Evolutionary conservation across 2,329 filamentous ascomycete genomes (phyloP), one percentile per base, ranked within the genome.

Genomic region (Penicillium sp.): DNA sequence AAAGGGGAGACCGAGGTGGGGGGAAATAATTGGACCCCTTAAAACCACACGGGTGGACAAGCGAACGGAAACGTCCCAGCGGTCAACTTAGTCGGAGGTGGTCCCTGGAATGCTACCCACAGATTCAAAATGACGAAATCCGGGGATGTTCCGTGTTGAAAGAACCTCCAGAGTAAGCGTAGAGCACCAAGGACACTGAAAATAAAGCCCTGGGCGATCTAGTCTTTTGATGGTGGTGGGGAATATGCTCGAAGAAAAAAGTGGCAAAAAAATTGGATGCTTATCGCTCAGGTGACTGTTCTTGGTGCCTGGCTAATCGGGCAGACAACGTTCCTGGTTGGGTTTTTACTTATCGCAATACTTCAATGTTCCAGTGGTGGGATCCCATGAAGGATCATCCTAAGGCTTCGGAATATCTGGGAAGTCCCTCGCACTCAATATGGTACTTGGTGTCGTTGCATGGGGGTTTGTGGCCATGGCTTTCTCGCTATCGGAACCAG

Each of bases 201-300:
- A 35, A 50, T 14, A 34, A 31, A 40, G 24, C 37, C 18, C 31
- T n/a, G 6, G 26, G 32, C 43, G 29, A 45, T n/a, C 29, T 43
- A 22, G 3, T n/a, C 20, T 51, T 51, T 34, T 35, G 43, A 46
- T 44, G 20, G 48, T 42, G 49, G n/a, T n/a, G 53, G 42, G 38
- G 22, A 38, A 42, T 22, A 45, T 37, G 8, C 24, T 35, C n/a
- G 18, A 34, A 53, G 24, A 49, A 59, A 50, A 61, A 60, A 45
- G 59, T 63, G 62, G 61, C 61, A 54, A 61, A 61, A 58, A 49
- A 34, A 46, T 20, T 45, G 57, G 38, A 35, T 50, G 55, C 59
- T 61, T 64, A 65, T 65, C 60, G 61, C 58, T 65, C 62, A 65
- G 61, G 62, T 62, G 62, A 64, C 56, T 35, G 52, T 55, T 37